Base-by-base conservation (phyloP, 106 monocot species). In the Xerophyta viscosa region DNA sequence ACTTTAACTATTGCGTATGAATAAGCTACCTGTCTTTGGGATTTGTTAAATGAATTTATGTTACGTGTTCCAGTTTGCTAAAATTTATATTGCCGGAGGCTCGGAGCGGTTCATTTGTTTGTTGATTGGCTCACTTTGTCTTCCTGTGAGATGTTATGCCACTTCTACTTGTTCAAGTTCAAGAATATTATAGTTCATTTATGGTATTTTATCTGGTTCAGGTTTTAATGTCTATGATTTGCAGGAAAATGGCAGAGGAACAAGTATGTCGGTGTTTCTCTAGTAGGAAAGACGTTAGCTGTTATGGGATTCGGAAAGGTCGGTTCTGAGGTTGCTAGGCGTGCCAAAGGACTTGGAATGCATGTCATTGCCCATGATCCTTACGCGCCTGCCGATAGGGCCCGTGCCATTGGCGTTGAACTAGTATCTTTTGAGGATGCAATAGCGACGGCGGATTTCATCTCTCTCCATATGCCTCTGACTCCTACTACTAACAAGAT, bases 271-370 rank as follows among this genome's bases (percentile, higher is more conserved):
- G 91, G 91, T 29, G 91, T 91, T 15, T 86, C 91, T 56, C 64
- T 91, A 23, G 85, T 86, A 20, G 81, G 81, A 14, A 91, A 91
- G 66, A 91, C 81, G 14, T 48, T 91, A 43, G 81, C 91, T 26
- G 71, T 91, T 26, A 66, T 91, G 74, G 91, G 91, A 17, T 91
- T 91, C 56, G 91, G 91, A 25, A 91, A 91, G 56, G 91, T 91
- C 37, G 91, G 91, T 19, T 76, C 91, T 18, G 91, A 91, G 50
- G 81, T 91, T 51, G 85, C 86, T 7, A 54, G 91, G 25, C 81
- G 91, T 43, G 91, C 91, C 11, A 91, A 82, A 56, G 91, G 85
- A 31, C 78, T 91, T 12, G 91, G 91, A 19, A 85, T 91, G 86
- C 71, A 82, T 22, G 78, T 91, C 2, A 56, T 91, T 27, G 78